Percentiles rank a stretch among this genome's conserved stretches.
Conservation (phyloP, 176 grass and related monocot species). For the Aegilops speltoides region DNA sequence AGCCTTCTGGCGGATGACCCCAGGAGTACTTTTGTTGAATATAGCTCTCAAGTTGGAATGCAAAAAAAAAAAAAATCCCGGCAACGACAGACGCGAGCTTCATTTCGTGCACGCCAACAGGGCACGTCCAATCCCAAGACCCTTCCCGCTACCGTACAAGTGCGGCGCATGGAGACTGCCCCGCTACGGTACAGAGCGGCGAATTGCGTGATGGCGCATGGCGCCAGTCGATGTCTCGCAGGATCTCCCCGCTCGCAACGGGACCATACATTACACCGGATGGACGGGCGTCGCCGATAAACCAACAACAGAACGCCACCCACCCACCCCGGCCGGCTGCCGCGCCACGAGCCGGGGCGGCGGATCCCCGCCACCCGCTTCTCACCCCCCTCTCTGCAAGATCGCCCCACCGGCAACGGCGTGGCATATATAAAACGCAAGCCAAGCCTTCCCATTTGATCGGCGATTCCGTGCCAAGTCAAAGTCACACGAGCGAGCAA, state of each 20-base stretch:
- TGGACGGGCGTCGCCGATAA: not conserved
- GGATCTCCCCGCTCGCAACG: not conserved
- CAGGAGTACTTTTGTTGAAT: too few relatives aligned
- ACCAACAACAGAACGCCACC: not conserved
- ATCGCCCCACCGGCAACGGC: not conserved
- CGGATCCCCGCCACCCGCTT: constrained; percentile 26
- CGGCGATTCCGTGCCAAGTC: constrained; percentile 32
- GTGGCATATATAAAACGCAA: constrained; percentile 18
- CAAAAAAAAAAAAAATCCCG: too few relatives aligned
- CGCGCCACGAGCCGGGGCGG: not conserved
- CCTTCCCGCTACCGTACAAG: not conserved
- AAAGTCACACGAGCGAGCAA: not conserved
- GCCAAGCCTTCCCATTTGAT: not conserved
- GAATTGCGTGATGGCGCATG: not conserved
- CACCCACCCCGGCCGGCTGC: not conserved
- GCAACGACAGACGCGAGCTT: not conserved
- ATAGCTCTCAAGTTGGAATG: too few relatives aligned
- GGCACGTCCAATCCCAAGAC: not conserved
- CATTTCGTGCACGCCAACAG: not conserved
- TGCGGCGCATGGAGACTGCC: not conserved
- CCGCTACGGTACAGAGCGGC: not conserved
- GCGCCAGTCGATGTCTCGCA: not conserved
- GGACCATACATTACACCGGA: not conserved
- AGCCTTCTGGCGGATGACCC: too few relatives aligned
- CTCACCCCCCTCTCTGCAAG: not conserved